Base-by-base conservation (phyloP, 345 rosid species). In the Geranium brycei region DNA sequence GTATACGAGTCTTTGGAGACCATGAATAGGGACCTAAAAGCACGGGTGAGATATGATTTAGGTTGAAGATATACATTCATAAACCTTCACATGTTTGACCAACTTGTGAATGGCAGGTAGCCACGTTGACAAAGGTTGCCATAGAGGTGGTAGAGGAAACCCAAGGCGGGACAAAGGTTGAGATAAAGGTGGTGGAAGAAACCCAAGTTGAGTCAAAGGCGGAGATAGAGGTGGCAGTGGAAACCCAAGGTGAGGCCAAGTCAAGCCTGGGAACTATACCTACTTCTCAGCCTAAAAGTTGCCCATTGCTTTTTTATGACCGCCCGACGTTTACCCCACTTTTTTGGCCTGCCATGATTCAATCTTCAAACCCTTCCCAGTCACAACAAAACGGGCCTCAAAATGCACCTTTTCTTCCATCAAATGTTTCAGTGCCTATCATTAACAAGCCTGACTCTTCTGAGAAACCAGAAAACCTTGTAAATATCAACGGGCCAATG, bases 331-430 rank as follows among this genome's bases (percentile, higher is more conserved):
- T 82, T 58, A 76, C 84, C 72, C 84, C 82, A 16, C 66, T 78
- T 70, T 81, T 78, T 71, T 92, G 93, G 95, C 93, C 91, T 78
- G 69, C 87, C 62, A 71, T 81, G 60, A 64, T 79, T 68, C 88
- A 76, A 57, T 69, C 91, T 61, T 70, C 84, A 64, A 73, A 69
- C 77, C 68, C 71, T 11, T 64, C 69, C 69, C 76, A 71, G 60
- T 67, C 81, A 4, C 82, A 73, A 17, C 82, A 73, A 17, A 74
- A 71, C 4, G 80, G 66, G 57, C 73, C 71, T 67, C 78, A 75
- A 38, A 75, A 66, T 77, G 69, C 70, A 58, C 56, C 62, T 59
- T 12, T 58, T 8, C 60, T 79, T 59, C 76, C 86, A 31, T 56
- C 84, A 8, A 59, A 65, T 69, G 58, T 66, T 55, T 65, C 79